Evolutionary conservation across 768 basidiomycete species (phyloP).

Genomic region (Cystobasidium onofrii): DNA sequence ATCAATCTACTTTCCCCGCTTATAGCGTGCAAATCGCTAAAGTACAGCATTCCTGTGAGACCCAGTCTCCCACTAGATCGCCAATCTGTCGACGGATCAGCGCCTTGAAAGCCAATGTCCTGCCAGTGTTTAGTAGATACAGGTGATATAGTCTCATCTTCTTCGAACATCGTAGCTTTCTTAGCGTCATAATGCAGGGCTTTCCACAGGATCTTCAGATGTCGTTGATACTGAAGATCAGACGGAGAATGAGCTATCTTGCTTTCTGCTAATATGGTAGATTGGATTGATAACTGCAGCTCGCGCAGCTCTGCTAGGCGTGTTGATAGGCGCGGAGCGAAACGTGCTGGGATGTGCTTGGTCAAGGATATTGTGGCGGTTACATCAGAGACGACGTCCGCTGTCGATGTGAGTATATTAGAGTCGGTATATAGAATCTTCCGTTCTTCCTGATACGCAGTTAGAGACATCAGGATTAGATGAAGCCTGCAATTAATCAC

Average conservation of each 20-base stretch:
- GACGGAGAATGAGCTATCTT: neutral
- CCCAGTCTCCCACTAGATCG: conserved; percentile 7
- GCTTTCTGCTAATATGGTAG: neutral
- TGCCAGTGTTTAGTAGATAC: conserved; percentile 20
- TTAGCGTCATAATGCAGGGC: neutral
- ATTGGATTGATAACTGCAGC: neutral
- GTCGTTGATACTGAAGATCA: neutral
- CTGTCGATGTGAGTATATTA: neutral
- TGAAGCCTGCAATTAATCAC: neutral
- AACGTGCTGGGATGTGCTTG: neutral
- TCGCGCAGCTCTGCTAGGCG: neutral
- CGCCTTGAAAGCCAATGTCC: conserved; percentile 27
- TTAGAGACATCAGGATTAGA: neutral
- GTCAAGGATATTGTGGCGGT: neutral
- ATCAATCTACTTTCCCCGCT: neutral
- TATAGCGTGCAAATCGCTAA: neutral
- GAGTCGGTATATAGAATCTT: neutral
- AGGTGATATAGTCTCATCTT: neutral
- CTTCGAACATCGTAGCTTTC: neutral
- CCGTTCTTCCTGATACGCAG: neutral
- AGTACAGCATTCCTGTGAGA: conserved; percentile 2
- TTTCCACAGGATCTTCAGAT: neutral
- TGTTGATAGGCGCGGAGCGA: neutral
- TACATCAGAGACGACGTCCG: neutral
- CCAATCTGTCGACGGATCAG: conserved; percentile 27